These are phyloP conservation scores for Clavariopsis aquatica DNA, from an alignment of 495 filamentous ascomycete genomes.

Conservation along the genomic window DNA sequence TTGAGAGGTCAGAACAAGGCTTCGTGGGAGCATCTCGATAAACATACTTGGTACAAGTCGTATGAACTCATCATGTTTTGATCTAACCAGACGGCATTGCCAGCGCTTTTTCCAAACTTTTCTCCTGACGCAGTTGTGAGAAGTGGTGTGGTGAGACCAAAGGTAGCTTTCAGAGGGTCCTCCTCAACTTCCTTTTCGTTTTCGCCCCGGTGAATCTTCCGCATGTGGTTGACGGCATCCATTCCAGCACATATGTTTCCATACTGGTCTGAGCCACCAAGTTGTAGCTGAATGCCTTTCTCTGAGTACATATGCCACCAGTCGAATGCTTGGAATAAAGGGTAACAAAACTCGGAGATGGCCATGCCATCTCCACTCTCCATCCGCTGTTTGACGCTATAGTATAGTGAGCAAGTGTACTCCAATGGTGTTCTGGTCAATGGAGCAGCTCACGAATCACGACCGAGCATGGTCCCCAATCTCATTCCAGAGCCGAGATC, in stretches of 20 bases:
- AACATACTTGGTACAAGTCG: constrained; percentile 75
- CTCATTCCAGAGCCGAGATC: constrained; percentile 70
- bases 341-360: constrained; percentile 90
- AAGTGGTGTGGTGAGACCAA: constrained; percentile 86
- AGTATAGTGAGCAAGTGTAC: not conserved
- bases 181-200: constrained; percentile 34
- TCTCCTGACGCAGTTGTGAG: constrained; percentile 79
- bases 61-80: constrained; percentile 74
- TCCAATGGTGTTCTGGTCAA: not conserved
- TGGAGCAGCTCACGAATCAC: constrained; percentile 73
- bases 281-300: constrained; percentile 72
- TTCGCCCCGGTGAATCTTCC: constrained; percentile 51
- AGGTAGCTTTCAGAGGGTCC: constrained; percentile 51
- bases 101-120: constrained; percentile 95
- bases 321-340: constrained; percentile 94
- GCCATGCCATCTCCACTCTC: constrained; percentile 84
- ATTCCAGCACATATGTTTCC: constrained; percentile 94
- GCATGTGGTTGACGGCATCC: constrained; percentile 72
- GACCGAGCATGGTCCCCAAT: constrained; percentile 80
- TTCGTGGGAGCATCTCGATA: not conserved
- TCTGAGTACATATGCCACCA: constrained; percentile 79
- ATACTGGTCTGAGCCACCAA: constrained; percentile 94
- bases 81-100: constrained; percentile 94
- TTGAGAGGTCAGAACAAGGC: not conserved
- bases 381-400: constrained; percentile 80